Base-by-base conservation (phyloP, 129 eudicot genomes). In the Tagetes erecta region DNA sequence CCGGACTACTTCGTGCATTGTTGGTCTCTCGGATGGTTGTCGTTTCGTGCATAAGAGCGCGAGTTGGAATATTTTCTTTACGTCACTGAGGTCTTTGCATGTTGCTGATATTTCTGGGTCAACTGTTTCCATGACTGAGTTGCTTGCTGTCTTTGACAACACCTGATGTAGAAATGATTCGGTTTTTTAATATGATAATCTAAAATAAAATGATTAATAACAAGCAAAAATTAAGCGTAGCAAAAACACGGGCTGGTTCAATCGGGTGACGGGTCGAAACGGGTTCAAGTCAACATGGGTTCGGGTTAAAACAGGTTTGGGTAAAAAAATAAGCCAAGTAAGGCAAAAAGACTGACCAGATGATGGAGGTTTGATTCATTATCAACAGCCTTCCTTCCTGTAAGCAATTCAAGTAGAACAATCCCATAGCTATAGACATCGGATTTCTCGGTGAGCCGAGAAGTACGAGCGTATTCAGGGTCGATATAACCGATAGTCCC, bases 401-500 rank as follows among this genome's bases (percentile, higher is more conserved):
- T 95, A 42, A 95, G 88, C 90, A 95, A 80, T 86, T 95, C 99
- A 53, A 95, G 86, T 9, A 95, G 82, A 38, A 95, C 99, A 36
- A 95, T 83, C 58, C 99, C 99, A 62, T 85, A 95, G 85, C 99
- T 91, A 71, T 95, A 95, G 38, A 95, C 97, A 70, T 95, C 99
- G 1, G 99, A 95, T 80, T 95, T 95, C 83, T 95, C 99, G 0
- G 99, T 91, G 44, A 95, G 92, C 9, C 97, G 97, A 1, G 97
- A 91, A 53, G 99, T 95, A 4, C 99, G 97, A 36, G 99, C 99
- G 46, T 95, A 95, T 78, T 95, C 99, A 1, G 99, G 99, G 65
- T 95, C 99, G 3, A 95, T 95, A 60, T 95, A 95, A 35, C 99
- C 99, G 47, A 95, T 91, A n/a, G 99, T 95, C 30, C 99, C 99